Percentiles rank a stretch among this genome's conserved stretches.
phyloP scores from a whole-genome alignment of 495 filamentous ascomycete species.

The Tuber umbilicatum region DNA sequence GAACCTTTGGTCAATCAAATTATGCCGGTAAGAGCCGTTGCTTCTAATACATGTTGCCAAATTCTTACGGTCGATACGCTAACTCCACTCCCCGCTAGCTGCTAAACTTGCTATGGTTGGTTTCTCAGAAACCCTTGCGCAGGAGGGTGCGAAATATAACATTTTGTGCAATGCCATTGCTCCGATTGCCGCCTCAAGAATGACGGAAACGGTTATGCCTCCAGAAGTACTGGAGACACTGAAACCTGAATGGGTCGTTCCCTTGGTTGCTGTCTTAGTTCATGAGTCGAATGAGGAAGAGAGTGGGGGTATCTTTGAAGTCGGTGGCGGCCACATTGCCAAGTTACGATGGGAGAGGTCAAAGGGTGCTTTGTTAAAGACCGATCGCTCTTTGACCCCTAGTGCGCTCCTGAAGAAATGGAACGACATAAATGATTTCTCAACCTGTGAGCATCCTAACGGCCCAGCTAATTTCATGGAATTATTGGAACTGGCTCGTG shows the following conservation, averaged over 20 bases:
- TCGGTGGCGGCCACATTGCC: conserved; percentile 84
- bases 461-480: conserved; percentile 86
- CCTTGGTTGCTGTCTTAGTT: conserved; percentile 79
- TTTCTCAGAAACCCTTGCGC: conserved; percentile 96
- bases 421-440: conserved; percentile 82
- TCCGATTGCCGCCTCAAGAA: conserved; percentile 89
- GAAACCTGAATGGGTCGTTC: conserved; percentile 94
- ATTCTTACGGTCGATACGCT: not conserved
- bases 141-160: conserved; percentile 98
- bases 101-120: conserved; percentile 94
- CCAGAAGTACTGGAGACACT: conserved; percentile 81
- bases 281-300: conserved; percentile 83
- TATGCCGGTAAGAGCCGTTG: conserved; percentile 60
- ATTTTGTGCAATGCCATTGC: conserved; percentile 94
- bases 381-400: conserved; percentile 80
- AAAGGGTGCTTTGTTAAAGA: conserved; percentile 82
- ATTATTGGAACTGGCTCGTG: conserved; percentile 77
- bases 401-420: conserved; percentile 82
- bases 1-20: conserved; percentile 92
- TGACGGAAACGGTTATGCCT: conserved; percentile 98
- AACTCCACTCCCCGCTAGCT: conserved; percentile 47
- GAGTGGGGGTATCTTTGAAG: conserved; percentile 85
- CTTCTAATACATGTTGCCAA: not conserved
- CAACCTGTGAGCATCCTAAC: conserved; percentile 70
- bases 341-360: conserved; percentile 95